phyloP scores from a whole-genome alignment of 352 stramenopile species.

The Thalassiosira livingstoniorum region DNA sequence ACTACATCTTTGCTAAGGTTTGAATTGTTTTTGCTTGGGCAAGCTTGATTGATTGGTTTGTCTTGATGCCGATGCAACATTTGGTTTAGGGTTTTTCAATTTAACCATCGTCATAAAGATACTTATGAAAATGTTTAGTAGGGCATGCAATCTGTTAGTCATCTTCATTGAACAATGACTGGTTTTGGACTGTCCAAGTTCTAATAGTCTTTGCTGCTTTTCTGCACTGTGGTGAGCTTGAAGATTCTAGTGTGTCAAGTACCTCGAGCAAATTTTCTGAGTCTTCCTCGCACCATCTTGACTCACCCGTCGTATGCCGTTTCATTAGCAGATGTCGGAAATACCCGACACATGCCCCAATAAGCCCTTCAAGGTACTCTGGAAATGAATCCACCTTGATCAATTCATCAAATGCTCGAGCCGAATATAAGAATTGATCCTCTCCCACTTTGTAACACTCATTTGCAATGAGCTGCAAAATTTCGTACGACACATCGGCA shows the following conservation, averaged over 20 bases:
- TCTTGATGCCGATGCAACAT: too few species aligned
- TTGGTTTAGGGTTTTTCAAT: too few species aligned
- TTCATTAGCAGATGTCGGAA: constrained; percentile 93
- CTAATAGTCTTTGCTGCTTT: constrained; percentile 15
- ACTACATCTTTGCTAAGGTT: too few species aligned
- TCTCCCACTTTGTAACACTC: constrained; percentile 95
- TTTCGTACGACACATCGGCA: constrained; percentile 93
- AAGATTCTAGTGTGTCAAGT: constrained; percentile 9
- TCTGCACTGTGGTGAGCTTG: not conserved
- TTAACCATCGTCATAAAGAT: too few species aligned
- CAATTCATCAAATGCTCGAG: constrained; percentile 94
- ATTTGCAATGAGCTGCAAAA: constrained; percentile 96
- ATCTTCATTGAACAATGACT: not conserved
- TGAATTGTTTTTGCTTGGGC: too few species aligned
- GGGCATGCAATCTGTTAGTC: not conserved
- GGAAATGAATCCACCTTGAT: constrained; percentile 93
- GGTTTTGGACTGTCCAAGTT: constrained; percentile 11
- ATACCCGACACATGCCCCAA: constrained; percentile 93
- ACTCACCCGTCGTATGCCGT: constrained; percentile 36
- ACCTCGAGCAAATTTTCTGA: constrained; percentile 21
- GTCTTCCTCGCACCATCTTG: not conserved
- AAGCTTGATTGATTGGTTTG: too few species aligned
- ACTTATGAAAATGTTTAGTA: too few species aligned
- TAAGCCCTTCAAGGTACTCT: constrained; percentile 97
- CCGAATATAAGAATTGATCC: constrained; percentile 92